Conservation (phyloP, 2,329 filamentous ascomycete genomes). For the Colletotrichum sp. region DNA sequence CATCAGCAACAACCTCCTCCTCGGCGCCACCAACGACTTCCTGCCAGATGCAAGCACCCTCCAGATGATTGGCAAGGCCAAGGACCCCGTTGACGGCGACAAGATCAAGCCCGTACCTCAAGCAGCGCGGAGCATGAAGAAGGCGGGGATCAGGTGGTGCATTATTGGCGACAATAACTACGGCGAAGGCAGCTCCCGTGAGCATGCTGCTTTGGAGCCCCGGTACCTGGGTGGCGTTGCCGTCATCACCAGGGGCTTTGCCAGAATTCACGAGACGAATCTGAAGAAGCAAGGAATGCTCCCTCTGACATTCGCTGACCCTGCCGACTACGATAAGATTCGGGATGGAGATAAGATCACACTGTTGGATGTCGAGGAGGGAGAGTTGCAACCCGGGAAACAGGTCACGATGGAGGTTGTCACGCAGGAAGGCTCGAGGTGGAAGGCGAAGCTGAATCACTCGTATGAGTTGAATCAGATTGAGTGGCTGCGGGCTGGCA, state of each 20-base stretch:
- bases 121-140: constrained; percentile 28
- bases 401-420: constrained; percentile 33
- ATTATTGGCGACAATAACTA: constrained; percentile 60
- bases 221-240: constrained; percentile 83
- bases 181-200: constrained; percentile 84
- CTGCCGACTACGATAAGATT: constrained; percentile 79
- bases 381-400: constrained; percentile 29
- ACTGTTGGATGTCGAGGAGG: constrained; percentile 12
- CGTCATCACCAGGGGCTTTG: constrained; percentile 82
- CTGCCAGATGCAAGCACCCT: constrained; percentile 25
- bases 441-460: constrained; percentile 35
- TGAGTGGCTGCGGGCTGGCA: constrained; percentile 36
- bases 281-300: constrained; percentile 77
- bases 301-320: constrained; percentile 71
- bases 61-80: constrained; percentile 30
- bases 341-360: constrained; percentile 1
- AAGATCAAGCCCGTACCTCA: constrained; percentile 29
- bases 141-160: constrained; percentile 29
- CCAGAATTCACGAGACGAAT: constrained; percentile 92
- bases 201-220: constrained; percentile 87
- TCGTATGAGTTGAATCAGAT: constrained; percentile 35
- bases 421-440: constrained; percentile 27
- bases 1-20: constrained; percentile 40
- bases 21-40: constrained; percentile 36
- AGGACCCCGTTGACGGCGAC: constrained; percentile 23